Evolutionary conservation across 768 basidiomycete genomes (phyloP).

Genomic region (Ramaria sp.): DNA sequence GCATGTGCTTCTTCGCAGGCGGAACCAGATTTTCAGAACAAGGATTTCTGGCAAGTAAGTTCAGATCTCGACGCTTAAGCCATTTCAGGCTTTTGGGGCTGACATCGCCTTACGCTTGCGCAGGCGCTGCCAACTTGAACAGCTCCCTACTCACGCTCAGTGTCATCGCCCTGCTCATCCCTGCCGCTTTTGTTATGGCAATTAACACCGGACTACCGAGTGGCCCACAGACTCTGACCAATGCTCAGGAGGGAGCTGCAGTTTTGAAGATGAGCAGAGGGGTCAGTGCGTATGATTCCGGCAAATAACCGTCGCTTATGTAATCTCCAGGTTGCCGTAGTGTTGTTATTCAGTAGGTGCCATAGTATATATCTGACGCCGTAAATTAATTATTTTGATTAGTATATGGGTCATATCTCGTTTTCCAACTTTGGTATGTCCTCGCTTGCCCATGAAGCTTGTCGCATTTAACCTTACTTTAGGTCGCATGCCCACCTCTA

Average conservation of each 20-base stretch:
- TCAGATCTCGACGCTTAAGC: neutral
- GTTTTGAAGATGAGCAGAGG: slow-evolving; percentile 71
- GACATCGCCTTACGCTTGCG: neutral
- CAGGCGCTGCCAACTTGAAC: slow-evolving; percentile 68
- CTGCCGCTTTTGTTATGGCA: slow-evolving; percentile 19
- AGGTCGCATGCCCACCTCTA: slow-evolving; percentile 65
- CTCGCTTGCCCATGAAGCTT: neutral
- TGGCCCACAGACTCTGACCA: neutral
- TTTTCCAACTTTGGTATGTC: slow-evolving; percentile 52
- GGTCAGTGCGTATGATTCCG: slow-evolving; percentile 29
- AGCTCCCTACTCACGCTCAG: slow-evolving; percentile 68
- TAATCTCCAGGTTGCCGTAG: slow-evolving; percentile 49
- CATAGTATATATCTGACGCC: neutral
- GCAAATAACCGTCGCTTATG: neutral
- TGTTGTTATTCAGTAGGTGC: slow-evolving; percentile 62
- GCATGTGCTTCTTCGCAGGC: slow-evolving; percentile 88
- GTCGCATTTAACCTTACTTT: neutral
- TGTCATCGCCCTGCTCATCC: slow-evolving; percentile 69
- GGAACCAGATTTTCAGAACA: slow-evolving; percentile 71
- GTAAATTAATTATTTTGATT: neutral
- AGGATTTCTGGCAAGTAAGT: slow-evolving; percentile 64
- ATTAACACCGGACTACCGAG: neutral
- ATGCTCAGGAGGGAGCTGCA: slow-evolving; percentile 26
- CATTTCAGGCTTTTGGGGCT: neutral
- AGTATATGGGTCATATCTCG: slow-evolving; percentile 68